These are phyloP conservation scores for Stephanocyclus meneghinianus DNA, from an alignment of 352 stramenopile genomes.

Conservation along the genomic window DNA sequence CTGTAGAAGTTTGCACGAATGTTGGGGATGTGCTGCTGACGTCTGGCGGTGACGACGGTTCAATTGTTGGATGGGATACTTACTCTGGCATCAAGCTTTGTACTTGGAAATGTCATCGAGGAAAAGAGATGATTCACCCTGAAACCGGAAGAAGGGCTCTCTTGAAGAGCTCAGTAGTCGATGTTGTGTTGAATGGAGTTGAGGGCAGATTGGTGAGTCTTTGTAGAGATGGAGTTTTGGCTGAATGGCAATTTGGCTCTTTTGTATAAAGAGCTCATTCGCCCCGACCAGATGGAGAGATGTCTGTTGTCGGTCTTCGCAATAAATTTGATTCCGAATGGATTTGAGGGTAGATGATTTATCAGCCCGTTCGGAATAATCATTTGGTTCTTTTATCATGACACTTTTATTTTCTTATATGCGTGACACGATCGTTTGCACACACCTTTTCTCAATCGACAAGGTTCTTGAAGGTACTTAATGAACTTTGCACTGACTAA, in stretches of 20 bases:
- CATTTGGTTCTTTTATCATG: no score
- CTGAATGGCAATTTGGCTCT: background rate
- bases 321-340: no score
- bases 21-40: slow-evolving; percentile 43
- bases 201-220: slow-evolving; percentile 33
- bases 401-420: no score
- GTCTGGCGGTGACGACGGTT: slow-evolving; percentile 42
- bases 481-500: no score
- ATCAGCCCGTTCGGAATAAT: no score
- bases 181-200: slow-evolving; percentile 33
- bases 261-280: no score
- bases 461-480: no score
- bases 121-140: slow-evolving; percentile 9
- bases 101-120: slow-evolving; percentile 34
- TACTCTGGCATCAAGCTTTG: slow-evolving; percentile 32
- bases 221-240: slow-evolving; percentile 37
- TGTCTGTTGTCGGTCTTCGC: no score
- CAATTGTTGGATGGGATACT: slow-evolving; percentile 43
- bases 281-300: no score
- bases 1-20: slow-evolving; percentile 31
- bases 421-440: no score
- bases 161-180: slow-evolving; percentile 30
- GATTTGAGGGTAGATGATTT: no score
- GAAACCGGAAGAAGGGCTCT: background rate
- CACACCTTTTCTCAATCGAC: no score